These are phyloP conservation scores for Globisporangium echinulatum DNA, from an alignment of 352 stramenopile genomes.

Conservation along the genomic window DNA sequence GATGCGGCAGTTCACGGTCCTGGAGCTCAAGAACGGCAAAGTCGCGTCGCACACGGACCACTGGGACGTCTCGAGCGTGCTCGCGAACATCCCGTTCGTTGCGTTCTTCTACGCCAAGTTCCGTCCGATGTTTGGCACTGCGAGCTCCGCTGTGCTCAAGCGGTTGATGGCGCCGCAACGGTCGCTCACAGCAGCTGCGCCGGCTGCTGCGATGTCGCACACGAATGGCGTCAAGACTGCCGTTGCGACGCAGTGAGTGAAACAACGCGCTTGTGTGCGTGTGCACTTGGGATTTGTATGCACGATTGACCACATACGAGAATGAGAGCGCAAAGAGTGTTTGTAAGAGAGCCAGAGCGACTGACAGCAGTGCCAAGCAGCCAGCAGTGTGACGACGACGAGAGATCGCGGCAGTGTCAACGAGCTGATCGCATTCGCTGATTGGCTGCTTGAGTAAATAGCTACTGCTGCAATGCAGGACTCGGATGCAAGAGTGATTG, in stretches of 20 bases:
- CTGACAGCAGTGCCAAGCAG: too few relatives aligned
- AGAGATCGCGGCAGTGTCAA: too few relatives aligned
- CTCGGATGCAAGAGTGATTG: too few relatives aligned
- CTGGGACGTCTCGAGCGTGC: conserved; percentile 78
- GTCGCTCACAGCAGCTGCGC: conserved; percentile 11
- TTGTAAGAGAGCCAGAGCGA: too few relatives aligned
- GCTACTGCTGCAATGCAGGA: too few relatives aligned
- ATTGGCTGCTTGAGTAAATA: too few relatives aligned
- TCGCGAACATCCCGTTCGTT: conserved; percentile 70
- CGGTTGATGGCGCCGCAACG: conserved; percentile 31
- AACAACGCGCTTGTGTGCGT: neutral
- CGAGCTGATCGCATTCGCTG: too few relatives aligned
- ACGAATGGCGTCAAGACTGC: conserved; percentile 11
- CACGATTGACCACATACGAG: neutral
- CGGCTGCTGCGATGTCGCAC: conserved; percentile 11
- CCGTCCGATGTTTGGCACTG: conserved; percentile 59
- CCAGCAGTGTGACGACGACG: too few relatives aligned
- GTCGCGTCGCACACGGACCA: conserved; percentile 81
- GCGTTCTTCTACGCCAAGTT: conserved; percentile 79
- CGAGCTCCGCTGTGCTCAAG: conserved; percentile 69
- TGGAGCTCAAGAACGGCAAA: conserved; percentile 77
- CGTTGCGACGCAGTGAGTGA: conserved; percentile 24
- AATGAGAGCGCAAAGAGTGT: too few relatives aligned
- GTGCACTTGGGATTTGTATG: neutral
- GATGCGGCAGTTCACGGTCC: conserved; percentile 75